phyloP scores from a whole-genome alignment of 2,329 filamentous ascomycete genomes.

The Fusarium nelsonii region DNA sequence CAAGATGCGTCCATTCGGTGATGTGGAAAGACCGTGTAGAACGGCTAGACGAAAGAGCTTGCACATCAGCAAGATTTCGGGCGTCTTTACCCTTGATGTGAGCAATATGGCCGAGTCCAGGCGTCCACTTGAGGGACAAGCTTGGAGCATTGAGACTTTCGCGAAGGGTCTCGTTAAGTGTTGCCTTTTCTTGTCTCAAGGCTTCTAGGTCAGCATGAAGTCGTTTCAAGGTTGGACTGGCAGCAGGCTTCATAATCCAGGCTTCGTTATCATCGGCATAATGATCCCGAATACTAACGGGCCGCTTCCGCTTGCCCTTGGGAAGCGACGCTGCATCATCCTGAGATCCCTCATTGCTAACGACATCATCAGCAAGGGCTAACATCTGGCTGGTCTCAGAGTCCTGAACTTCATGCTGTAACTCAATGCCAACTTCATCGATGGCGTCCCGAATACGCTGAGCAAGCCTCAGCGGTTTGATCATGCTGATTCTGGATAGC shows the following conservation, averaged over 20 bases:
- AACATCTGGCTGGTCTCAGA: conserved; percentile 77
- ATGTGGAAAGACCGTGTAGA: conserved; percentile 87
- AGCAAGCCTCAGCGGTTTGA: conserved; percentile 76
- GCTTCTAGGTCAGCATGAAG: conserved; percentile 76
- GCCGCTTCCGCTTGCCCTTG: conserved; percentile 63
- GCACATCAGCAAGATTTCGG: conserved; percentile 51
- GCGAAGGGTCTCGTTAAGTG: conserved; percentile 72
- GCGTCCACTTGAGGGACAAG: conserved; percentile 86
- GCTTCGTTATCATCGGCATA: conserved; percentile 71
- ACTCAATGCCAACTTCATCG: conserved; percentile 89
- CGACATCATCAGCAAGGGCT: conserved; percentile 78
- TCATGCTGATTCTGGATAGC: conserved; percentile 71
- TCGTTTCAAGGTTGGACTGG: conserved; percentile 72
- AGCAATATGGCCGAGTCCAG: conserved; percentile 88
- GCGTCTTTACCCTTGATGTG: conserved; percentile 88
- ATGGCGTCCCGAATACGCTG: conserved; percentile 80
- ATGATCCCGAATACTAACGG: conserved; percentile 64
- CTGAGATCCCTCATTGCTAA: conserved; percentile 73
- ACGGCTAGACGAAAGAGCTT: conserved; percentile 79
- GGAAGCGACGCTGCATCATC: conserved; percentile 67
- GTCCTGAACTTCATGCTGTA: conserved; percentile 82
- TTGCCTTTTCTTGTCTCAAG: conserved; percentile 70
- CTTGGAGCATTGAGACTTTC: conserved; percentile 70
- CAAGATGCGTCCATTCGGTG: conserved; percentile 85
- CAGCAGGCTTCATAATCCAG: conserved; percentile 76